Evolutionary conservation across 192 early-diverging fungal species (phyloP), one percentile per base, ranked within the genome.

Genomic region (Coemansia sp.): DNA sequence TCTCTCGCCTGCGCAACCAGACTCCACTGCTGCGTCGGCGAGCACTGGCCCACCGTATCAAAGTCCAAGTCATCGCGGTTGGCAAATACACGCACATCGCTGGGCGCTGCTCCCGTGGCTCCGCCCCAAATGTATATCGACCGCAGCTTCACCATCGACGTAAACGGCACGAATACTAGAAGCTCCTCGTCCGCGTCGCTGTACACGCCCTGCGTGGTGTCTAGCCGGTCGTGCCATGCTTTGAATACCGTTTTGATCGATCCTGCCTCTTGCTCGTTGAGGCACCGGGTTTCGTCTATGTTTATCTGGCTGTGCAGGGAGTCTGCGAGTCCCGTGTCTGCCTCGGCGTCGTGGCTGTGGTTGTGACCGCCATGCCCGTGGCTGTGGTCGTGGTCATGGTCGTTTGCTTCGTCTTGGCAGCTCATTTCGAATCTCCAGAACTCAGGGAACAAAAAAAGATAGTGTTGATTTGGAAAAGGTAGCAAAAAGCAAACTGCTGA

Each of bases 61-160:
- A 99, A 99, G 78, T 99, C 95, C 61, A 99, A 64, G 70, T 93
- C 90, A 16, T 94, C 93, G 13, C 86, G 77, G 84, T 99, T 99
- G 61, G 94, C 88, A 72, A 91, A 95, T 87, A 89, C 93, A 61
- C 93, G 91, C 78, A 98, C 75, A 39, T 81, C 68, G 18, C 83
- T 73, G 3, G 95, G 95, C 13, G 90, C 82, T 12, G 75, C 57
- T 26, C 85, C 86, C 26, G 82, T 87, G 41, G 77, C 67, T 8
- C 85, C 88, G 43, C 89, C 89, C 55, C 90, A 85, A 40, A 99
- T 52, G 7, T 90, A 86, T 46, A 99, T 95, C 6, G 91, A 93
- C 67, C 94, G 94, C 55, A 99, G 84, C 72, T 96, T 97, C 52
- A 98, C 88, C 76, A 83, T 88, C 5, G 90, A 93, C 19, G 91